Conservation (phyloP, 1,284 basidiomycete genomes). For the Wolfiporia cocos region DNA sequence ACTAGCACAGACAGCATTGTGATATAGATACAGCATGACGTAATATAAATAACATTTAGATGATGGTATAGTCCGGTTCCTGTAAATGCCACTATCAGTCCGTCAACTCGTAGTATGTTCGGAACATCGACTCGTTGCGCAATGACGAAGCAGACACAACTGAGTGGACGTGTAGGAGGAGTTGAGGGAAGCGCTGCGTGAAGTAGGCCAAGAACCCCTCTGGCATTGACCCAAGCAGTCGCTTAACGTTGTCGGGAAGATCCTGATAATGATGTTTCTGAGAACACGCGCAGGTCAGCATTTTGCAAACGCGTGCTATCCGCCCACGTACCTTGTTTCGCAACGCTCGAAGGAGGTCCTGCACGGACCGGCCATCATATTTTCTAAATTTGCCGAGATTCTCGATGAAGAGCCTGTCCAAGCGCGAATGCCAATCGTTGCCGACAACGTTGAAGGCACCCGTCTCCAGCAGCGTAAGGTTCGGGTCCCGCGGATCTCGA, state of each 20-base stretch:
- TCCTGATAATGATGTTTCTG: slow-evolving; percentile 99
- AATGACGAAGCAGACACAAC: slow-evolving; percentile 70
- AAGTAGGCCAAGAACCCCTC: slow-evolving; percentile 93
- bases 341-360: slow-evolving; percentile 89
- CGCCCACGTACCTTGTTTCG: slow-evolving; percentile 79
- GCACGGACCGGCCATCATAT: slow-evolving; percentile 87
- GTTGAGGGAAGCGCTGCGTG: slow-evolving; percentile 82
- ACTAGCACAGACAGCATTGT: slow-evolving; percentile 7
- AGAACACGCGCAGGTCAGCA: neutral
- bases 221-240: slow-evolving; percentile 84
- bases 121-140: slow-evolving; percentile 79
- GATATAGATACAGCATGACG: slow-evolving; percentile 15
- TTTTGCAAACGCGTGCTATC: slow-evolving; percentile 1
- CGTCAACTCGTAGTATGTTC: slow-evolving; percentile 71
- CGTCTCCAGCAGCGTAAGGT: slow-evolving; percentile 74
- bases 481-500: slow-evolving; percentile 78
- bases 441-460: slow-evolving; percentile 68
- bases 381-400: slow-evolving; percentile 96
- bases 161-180: slow-evolving; percentile 90
- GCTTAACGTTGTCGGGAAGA: slow-evolving; percentile 84
- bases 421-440: slow-evolving; percentile 80
- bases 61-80: slow-evolving; percentile 1
- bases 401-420: slow-evolving; percentile 89
- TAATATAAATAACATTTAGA: slow-evolving; percentile 12
- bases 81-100: slow-evolving; percentile 30